Percentiles rank a stretch among this genome's conserved stretches.
Conservation (phyloP, 352 stramenopile genomes). For the Phytophthora sp. region DNA sequence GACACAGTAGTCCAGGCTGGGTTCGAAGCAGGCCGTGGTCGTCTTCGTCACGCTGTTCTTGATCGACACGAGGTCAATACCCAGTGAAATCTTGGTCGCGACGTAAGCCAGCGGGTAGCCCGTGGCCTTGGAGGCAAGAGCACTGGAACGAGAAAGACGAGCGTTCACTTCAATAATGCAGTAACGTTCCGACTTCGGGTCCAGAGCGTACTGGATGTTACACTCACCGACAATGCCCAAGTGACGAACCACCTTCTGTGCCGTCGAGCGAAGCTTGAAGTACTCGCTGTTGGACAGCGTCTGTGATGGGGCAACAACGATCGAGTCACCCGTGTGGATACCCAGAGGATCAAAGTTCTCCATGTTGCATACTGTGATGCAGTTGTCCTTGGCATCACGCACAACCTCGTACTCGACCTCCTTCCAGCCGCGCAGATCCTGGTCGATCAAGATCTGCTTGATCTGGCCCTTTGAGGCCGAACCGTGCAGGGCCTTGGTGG, state of each 20-base stretch:
- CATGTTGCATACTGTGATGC: slow-evolving; percentile 98
- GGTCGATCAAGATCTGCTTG: slow-evolving; percentile 97
- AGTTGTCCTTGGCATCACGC: slow-evolving; percentile 96
- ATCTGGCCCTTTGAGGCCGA: slow-evolving; percentile 87
- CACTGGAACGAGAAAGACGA: slow-evolving; percentile 96
- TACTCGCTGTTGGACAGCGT: slow-evolving; percentile 98
- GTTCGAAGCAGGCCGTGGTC: slow-evolving; percentile 98
- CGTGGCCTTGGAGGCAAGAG: slow-evolving; percentile 98
- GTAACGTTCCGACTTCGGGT: slow-evolving; percentile 95
- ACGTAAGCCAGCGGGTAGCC: slow-evolving; percentile 99
- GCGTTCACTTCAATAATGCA: slow-evolving; percentile 99
- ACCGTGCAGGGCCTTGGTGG: slow-evolving; percentile 72
- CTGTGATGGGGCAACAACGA: slow-evolving; percentile 97
- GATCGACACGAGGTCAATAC: slow-evolving; percentile 95
- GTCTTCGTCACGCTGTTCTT: slow-evolving; percentile 96
- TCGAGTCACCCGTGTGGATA: slow-evolving; percentile 98
- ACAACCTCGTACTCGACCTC: slow-evolving; percentile 99
- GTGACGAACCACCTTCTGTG: slow-evolving; percentile 96
- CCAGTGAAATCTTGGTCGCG: slow-evolving; percentile 96
- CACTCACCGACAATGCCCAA: slow-evolving; percentile 98
- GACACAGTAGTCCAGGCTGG: slow-evolving; percentile 98
- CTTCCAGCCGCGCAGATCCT: slow-evolving; percentile 98
- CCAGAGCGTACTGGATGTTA: slow-evolving; percentile 98
- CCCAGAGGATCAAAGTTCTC: slow-evolving; percentile 98
- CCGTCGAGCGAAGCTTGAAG: slow-evolving; percentile 97